Base-by-base conservation (phyloP, 106 monocot species). In the Alisma plantagoaquatica region DNA sequence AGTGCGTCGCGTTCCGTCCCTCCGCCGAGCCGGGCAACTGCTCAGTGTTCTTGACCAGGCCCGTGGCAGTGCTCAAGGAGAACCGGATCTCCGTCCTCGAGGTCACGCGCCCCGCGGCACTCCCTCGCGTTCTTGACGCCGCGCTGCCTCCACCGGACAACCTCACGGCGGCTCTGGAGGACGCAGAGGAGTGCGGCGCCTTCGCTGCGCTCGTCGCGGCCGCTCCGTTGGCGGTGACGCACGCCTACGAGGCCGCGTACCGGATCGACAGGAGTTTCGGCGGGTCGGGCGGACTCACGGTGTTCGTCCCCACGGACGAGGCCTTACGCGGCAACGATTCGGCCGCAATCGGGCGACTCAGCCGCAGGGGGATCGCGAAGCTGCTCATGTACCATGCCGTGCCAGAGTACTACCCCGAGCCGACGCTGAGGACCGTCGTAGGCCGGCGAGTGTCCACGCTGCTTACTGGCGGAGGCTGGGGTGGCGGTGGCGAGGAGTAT, bases 231-330 rank as follows among this genome's bases (percentile, higher is more conserved):
- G n/a, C 86, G 27, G 68, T 99, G 31, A 82, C 76, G 64, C 67
- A 68, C 33, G 85, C 71, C 67, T 60, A 86, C 70, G 20, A 58
- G 10, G 81, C 90, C 49, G 82, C 82, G 89, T 66, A 51, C 41
- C 81, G 75, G 51, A n/a, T n/a, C n/a, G n/a, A n/a, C n/a, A n/a
- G n/a, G n/a, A n/a, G n/a, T n/a, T n/a, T n/a, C n/a, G n/a, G n/a
- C n/a, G n/a, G n/a, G n/a, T n/a, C n/a, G n/a, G n/a, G n/a, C n/a
- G 90, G 79, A 18, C 74, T 99, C 44, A 99, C 98, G 0, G 73
- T 99, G 10, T 82, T 99, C 61, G 98, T 85, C 2, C 98, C 98
- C 32, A 90, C 74, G 63, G 98, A 99, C 56, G 90, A 86, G 48
- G 98, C 98, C 3, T 99, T 99, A 56, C 79, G 82, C 69, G 82